Percentiles rank a stretch among this genome's conserved stretches.
phyloP scores from a whole-genome alignment of 176 grass and related monocot species.

The Coix lacrymajobi region DNA sequence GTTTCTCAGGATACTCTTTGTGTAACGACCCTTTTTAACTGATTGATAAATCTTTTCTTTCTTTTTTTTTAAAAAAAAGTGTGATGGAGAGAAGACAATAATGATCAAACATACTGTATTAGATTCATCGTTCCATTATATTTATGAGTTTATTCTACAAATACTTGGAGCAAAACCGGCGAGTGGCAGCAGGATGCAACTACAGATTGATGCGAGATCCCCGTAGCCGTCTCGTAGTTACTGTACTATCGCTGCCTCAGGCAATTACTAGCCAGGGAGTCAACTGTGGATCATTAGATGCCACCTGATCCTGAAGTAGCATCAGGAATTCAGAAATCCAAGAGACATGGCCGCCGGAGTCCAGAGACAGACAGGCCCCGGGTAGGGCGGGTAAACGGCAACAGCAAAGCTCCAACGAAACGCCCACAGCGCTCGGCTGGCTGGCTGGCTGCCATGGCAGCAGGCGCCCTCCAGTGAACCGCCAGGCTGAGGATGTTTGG shows the following conservation, averaged over 20 bases:
- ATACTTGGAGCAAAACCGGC: not conserved
- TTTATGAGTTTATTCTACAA: no score
- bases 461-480: not conserved
- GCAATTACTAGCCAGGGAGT: not conserved
- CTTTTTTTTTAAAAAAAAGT: no score
- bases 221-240: not conserved
- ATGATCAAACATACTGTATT: no score
- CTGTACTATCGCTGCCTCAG: not conserved
- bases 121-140: no score
- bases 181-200: not conserved
- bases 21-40: no score
- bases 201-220: not conserved
- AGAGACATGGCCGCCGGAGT: not conserved
- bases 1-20: no score
- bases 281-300: constrained; percentile 25
- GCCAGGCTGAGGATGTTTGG: no score
- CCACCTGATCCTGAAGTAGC: not conserved
- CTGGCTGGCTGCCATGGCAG: not conserved
- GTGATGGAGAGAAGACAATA: no score
- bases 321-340: not conserved
- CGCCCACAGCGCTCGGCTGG: not conserved
- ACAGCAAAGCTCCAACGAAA: not conserved
- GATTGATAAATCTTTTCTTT: no score
- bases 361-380: not conserved
- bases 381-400: not conserved